Evolutionary conservation across 1,139 yeast species (phyloP), one percentile per base, ranked within the genome.

Genomic region (Pneumocystis jirovecii): DNA sequence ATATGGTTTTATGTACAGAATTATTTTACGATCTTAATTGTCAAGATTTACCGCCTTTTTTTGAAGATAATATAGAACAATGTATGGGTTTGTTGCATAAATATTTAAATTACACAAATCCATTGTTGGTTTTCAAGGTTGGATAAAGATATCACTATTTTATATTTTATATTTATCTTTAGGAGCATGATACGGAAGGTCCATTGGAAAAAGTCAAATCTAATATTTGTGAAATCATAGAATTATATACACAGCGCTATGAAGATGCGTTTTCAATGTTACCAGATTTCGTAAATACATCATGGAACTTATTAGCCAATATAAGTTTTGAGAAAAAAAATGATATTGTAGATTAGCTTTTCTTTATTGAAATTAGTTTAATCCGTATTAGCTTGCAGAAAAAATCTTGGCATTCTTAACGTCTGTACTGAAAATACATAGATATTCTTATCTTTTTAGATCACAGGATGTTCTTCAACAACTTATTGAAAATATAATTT

Each of bases 41-140:
- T 76, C 98, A 95, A 76, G 98, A 95, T 76, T 86, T 95, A 65
- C 98, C 99, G 1, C 98, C 91, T 75, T 93, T 91, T 74, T 95
- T 95, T 73, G 99, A 95, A 76, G 98, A 95, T 75, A 84, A 95
- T 74, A 77, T 93, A 78, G 78, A 81, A 64, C 79, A 78, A 42
- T 90, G 96, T 66, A 88, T 95, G 95, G 80, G 80, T 12, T 82
- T 91, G 50, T 80, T 91, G 72, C 95, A 89, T 74, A 87, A 87
- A 74, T 93, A 90, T 74, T 79, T 93, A 68, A 77, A 81, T 45
- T 89, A 85, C 72, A 75, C 78, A 31, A 83, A 84, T 67, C 78
- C 82, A 0, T 69, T 85, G 60, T 73, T 86, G 25, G 76, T 78
- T 0, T 80, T 81, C 61, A 80, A 78, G 39, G 68, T 65, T 50